Base-by-base conservation (phyloP, 305 asterid genomes). In the Ilex paraguariensis region DNA sequence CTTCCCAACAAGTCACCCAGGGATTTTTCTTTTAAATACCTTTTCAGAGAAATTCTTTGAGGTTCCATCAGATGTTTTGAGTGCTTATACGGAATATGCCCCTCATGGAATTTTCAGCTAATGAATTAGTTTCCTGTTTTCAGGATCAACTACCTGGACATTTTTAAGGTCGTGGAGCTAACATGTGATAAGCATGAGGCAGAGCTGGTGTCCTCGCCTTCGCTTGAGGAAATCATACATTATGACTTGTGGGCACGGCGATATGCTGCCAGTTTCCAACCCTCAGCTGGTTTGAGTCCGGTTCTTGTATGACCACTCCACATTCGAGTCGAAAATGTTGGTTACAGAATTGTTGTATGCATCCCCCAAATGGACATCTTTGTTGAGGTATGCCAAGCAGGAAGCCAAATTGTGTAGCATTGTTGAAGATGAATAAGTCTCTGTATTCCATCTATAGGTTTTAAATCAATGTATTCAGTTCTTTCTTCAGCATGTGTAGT, bases 201-300 rank as follows among this genome's bases (percentile, higher is more conserved):
- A 21, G 97, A 92, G 49, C 44, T 92, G 77, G 91, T 84, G 21
- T 5, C 83, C 0, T 70, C 78, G 3, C 98, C 98, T 21, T 81
- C 96, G 3, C 82, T 92, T 0, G 98, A 89, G 70, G 98, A 92
- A 69, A 92, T 92, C 21, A 67, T 87, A 67, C 95, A 92, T 81
- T 92, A 89, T 45, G 98, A 92, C 72, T 69, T 60, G 87, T 92
- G 98, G 98, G 98, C 98, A 0, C 83, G 98, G 44, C 84, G 81
- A 21, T 92, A 82, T 13, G 97, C 97, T 0, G 82, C 90, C 64
- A 75, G 70, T 42, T 62, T 89, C 81, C 80, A 79, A 76, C 78
- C 67, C 2, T 72, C 79, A n/a, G 14, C 76, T 0, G 85, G 86
- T 44, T 54, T 71, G 15, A 81, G 75, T 45, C 91, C 95, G 2